phyloP scores from a whole-genome alignment of 2,329 filamentous ascomycete species.

The Bipolaris oryzae region DNA sequence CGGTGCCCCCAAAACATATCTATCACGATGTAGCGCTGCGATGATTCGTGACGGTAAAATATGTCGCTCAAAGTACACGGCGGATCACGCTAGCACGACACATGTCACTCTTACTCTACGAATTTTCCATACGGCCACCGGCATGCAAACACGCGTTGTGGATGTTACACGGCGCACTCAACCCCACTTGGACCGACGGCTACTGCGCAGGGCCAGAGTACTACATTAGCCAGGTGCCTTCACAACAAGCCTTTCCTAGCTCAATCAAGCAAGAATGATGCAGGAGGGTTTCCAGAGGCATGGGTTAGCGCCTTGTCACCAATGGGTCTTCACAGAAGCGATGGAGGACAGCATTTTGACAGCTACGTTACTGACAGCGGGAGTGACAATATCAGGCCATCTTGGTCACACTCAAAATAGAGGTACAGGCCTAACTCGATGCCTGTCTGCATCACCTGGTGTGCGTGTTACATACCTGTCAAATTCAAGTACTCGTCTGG shows the following conservation, averaged over 20 bases:
- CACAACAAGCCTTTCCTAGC: slow-evolving; percentile 27
- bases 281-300: slow-evolving; percentile 31
- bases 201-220: slow-evolving; percentile 42
- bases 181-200: slow-evolving; percentile 37
- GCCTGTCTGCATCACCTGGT: slow-evolving; percentile 20
- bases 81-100: slow-evolving; percentile 7
- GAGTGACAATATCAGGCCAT: slow-evolving; percentile 38
- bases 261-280: slow-evolving; percentile 26
- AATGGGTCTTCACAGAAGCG: slow-evolving; percentile 34
- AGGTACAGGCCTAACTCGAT: slow-evolving; percentile 17
- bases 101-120: slow-evolving; percentile 25
- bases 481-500: slow-evolving; percentile 36
- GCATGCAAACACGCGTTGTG: slow-evolving; percentile 39
- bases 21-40: slow-evolving; percentile 3
- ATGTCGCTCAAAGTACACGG: slow-evolving; percentile 7
- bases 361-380: slow-evolving; percentile 43
- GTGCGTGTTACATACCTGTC: slow-evolving; percentile 38
- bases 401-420: slow-evolving; percentile 24
- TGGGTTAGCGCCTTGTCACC: slow-evolving; percentile 36
- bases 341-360: slow-evolving; percentile 39
- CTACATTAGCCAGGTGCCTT: slow-evolving; percentile 29
- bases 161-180: slow-evolving; percentile 31
- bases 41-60: slow-evolving; percentile 6
- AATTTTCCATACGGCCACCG: slow-evolving; percentile 33
- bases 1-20: neutral